Evolutionary conservation across 306 rosid genomes (phyloP).

Genomic region (Sicyos edulis): DNA sequence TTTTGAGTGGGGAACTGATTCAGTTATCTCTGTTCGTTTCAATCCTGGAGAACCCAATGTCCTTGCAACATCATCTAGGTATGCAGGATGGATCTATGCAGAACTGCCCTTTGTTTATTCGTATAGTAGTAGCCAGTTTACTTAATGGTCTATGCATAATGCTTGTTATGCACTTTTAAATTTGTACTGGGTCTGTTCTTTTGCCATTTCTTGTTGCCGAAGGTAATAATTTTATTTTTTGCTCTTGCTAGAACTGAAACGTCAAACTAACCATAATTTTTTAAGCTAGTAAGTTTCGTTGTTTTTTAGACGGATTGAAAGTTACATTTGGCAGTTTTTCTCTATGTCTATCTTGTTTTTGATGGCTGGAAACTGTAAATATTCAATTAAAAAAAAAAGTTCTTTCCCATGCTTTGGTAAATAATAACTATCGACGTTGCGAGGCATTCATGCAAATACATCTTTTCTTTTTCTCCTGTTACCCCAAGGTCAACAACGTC

Average conservation of each 20-base stretch:
- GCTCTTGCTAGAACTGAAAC: background rate
- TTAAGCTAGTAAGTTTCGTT: background rate
- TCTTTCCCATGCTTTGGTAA: background rate
- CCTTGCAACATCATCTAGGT: slow-evolving; percentile 78
- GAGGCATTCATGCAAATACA: background rate
- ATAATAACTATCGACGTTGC: background rate
- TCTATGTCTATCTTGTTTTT: background rate
- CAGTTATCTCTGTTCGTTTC: slow-evolving; percentile 69
- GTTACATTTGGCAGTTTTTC: background rate
- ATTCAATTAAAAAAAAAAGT: background rate
- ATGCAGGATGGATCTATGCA: slow-evolving; percentile 16
- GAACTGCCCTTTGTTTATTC: background rate
- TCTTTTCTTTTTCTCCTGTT: background rate
- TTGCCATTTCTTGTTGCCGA: background rate
- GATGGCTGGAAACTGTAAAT: background rate
- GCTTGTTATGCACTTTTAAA: background rate
- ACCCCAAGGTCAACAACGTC: background rate
- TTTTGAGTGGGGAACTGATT: slow-evolving; percentile 72
- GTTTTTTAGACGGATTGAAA: background rate
- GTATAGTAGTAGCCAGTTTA: background rate
- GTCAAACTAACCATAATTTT: background rate
- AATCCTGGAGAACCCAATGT: slow-evolving; percentile 77
- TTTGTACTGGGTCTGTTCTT: background rate
- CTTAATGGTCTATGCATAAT: background rate
- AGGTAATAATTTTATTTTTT: background rate